Percentiles rank a stretch among this genome's conserved stretches.
phyloP scores from a whole-genome alignment of 2,329 filamentous ascomycete genomes.

The Nigrospora osmanthi region DNA sequence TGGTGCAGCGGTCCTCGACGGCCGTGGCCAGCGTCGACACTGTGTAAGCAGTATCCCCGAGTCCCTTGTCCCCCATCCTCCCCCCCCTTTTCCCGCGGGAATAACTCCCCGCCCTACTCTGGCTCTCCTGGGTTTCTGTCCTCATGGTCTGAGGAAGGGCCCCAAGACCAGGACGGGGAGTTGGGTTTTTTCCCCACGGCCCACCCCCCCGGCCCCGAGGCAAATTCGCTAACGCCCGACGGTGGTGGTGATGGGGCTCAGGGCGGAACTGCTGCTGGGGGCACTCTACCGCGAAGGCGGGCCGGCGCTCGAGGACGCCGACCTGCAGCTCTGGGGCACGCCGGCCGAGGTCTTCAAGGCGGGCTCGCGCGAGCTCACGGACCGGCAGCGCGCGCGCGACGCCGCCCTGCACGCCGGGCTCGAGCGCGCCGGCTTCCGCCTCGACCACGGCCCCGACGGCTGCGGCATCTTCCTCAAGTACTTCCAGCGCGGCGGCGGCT shows the following conservation, averaged over 20 bases:
- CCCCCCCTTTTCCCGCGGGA: too few species aligned
- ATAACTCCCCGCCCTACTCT: too few species aligned
- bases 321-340: constrained; percentile 3
- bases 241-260: too few species aligned
- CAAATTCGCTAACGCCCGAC: too few species aligned
- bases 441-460: constrained; percentile 3
- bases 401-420: constrained; percentile 1
- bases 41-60: not conserved
- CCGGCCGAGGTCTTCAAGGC: constrained; percentile 5
- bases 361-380: constrained; percentile 1
- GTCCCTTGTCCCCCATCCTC: too few species aligned
- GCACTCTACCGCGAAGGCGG: constrained; percentile 1
- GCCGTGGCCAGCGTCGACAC: constrained; percentile 27
- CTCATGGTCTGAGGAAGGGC: too few species aligned
- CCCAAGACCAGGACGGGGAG: too few species aligned
- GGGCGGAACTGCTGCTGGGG: constrained; percentile 2
- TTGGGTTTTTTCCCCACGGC: too few species aligned
- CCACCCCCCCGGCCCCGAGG: too few species aligned
- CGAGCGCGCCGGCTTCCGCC: constrained; percentile 2
- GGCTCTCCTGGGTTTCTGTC: too few species aligned
- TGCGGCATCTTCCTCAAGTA: constrained; percentile 4
- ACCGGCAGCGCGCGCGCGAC: not conserved
- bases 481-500: constrained; percentile 15
- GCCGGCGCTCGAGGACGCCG: constrained; percentile 3
- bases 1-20: constrained; percentile 51